phyloP scores from a whole-genome alignment of 306 rosid genomes.

The Crataegus laevigata region DNA sequence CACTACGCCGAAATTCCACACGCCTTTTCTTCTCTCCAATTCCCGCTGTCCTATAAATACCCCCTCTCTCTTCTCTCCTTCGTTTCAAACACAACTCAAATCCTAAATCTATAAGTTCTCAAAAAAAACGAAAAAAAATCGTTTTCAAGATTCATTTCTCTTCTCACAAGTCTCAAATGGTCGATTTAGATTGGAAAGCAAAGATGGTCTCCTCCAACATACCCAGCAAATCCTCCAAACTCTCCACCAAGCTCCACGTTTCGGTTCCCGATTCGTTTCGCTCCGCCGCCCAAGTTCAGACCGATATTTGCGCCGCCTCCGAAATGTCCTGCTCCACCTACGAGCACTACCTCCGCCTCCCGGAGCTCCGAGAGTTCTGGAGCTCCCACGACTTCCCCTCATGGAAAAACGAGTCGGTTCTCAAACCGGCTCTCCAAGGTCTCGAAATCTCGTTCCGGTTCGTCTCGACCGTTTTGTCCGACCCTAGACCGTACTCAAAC shows the following conservation, averaged over 20 bases:
- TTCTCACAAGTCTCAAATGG: constrained; percentile 29
- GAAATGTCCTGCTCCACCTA: constrained; percentile 46
- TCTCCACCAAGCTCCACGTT: constrained; percentile 34
- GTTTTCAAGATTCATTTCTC: background rate
- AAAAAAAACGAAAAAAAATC: background rate
- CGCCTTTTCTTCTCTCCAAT: constrained; percentile 34
- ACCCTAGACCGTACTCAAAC: constrained; percentile 63
- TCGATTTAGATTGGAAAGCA: constrained; percentile 67
- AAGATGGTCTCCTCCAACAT: constrained; percentile 50
- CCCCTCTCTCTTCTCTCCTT: background rate
- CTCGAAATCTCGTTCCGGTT: constrained; percentile 78
- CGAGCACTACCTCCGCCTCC: constrained; percentile 68
- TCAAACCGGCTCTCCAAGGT: constrained; percentile 71
- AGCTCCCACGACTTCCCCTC: constrained; percentile 38
- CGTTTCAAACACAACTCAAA: constrained; percentile 1
- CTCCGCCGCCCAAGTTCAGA: constrained; percentile 12
- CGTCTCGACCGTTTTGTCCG: constrained; percentile 50
- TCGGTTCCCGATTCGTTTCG: constrained; percentile 32
- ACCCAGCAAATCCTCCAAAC: constrained; percentile 47
- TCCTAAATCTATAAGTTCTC: background rate
- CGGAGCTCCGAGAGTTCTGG: constrained; percentile 61
- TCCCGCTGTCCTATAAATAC: constrained; percentile 38
- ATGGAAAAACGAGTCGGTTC: constrained; percentile 64
- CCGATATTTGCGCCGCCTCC: constrained; percentile 52
- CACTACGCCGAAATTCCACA: constrained; percentile 33